phyloP scores from a whole-genome alignment of 257 asterid genomes.

The Knoxia roxburghii region DNA sequence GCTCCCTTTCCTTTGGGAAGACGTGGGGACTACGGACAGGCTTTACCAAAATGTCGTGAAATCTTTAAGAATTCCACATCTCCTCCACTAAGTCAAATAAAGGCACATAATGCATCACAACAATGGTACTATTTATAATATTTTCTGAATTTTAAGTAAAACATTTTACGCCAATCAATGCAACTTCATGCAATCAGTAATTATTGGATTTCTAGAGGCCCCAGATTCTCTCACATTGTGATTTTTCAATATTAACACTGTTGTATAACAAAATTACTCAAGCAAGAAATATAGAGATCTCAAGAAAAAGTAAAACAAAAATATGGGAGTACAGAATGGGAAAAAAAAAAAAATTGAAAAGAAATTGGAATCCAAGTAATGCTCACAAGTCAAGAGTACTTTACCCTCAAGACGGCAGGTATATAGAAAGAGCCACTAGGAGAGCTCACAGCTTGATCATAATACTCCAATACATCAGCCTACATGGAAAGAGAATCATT shows the following conservation, averaged over 20 bases:
- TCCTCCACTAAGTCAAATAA: neutral
- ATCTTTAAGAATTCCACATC: neutral
- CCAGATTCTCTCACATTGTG: no score
- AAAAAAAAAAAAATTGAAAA: slow-evolving; percentile 2
- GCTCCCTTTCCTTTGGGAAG: neutral
- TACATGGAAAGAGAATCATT: slow-evolving; percentile 28
- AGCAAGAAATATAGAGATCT: neutral
- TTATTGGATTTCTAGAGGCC: no score
- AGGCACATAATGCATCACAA: no score
- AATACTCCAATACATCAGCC: slow-evolving; percentile 97
- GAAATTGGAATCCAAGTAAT: slow-evolving; percentile 14
- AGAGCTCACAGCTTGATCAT: slow-evolving; percentile 82
- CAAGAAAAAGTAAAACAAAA: neutral
- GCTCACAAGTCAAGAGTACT: slow-evolving; percentile 23
- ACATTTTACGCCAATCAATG: neutral
- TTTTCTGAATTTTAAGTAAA: neutral
- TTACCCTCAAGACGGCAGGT: slow-evolving; percentile 96
- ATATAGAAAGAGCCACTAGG: slow-evolving; percentile 83
- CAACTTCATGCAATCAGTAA: neutral
- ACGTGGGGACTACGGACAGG: neutral
- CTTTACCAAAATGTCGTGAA: neutral
- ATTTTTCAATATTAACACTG: neutral
- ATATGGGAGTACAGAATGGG: neutral
- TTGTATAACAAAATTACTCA: neutral
- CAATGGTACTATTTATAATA: no score